A percentile compares a stretch with the other conserved stretches of the same genome.
Evolutionary conservation across 2,329 filamentous ascomycete genomes (phyloP).

Genomic region (Claviceps sp.): DNA sequence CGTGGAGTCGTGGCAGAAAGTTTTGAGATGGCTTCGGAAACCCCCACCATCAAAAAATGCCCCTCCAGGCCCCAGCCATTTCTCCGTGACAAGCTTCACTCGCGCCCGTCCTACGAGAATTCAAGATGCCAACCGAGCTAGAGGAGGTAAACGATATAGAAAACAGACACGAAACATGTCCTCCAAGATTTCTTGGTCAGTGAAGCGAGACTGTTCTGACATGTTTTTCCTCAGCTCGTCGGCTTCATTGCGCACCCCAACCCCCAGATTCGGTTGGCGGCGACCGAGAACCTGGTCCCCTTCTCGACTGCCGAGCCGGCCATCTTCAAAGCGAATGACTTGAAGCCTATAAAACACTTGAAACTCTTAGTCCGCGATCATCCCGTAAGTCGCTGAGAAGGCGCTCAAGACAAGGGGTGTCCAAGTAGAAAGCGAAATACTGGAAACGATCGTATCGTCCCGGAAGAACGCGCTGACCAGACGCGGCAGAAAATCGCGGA

Average conservation of each 20-base stretch:
- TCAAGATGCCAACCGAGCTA: conserved; percentile 58
- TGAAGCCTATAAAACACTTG: conserved; percentile 71
- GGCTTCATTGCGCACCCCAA: conserved; percentile 89
- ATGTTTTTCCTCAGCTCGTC: conserved; percentile 48
- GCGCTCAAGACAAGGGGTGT: background rate
- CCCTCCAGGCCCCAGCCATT: conserved; percentile 11
- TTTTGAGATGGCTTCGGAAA: background rate
- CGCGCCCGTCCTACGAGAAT: background rate
- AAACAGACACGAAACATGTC: background rate
- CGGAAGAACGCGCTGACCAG: background rate
- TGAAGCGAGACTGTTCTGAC: background rate
- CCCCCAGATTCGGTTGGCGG: conserved; percentile 75
- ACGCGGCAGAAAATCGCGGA: conserved; percentile 65
- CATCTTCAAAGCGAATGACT: conserved; percentile 71
- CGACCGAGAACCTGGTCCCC: conserved; percentile 74
- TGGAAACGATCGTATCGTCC: too few relatives aligned
- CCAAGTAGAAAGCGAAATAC: too few relatives aligned
- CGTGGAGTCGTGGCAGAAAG: conserved; percentile 4
- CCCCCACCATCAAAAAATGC: conserved; percentile 11
- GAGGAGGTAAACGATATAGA: conserved; percentile 47
- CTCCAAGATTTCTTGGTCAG: background rate
- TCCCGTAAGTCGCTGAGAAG: conserved; percentile 37
- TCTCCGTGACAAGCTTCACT: conserved; percentile 1
- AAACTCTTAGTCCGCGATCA: conserved; percentile 81
- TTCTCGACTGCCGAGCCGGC: conserved; percentile 60